Percentiles rank a stretch among this genome's conserved stretches.
Evolutionary conservation across 805 yeast species (phyloP).

Genomic region (Suhomyces emberorum): DNA sequence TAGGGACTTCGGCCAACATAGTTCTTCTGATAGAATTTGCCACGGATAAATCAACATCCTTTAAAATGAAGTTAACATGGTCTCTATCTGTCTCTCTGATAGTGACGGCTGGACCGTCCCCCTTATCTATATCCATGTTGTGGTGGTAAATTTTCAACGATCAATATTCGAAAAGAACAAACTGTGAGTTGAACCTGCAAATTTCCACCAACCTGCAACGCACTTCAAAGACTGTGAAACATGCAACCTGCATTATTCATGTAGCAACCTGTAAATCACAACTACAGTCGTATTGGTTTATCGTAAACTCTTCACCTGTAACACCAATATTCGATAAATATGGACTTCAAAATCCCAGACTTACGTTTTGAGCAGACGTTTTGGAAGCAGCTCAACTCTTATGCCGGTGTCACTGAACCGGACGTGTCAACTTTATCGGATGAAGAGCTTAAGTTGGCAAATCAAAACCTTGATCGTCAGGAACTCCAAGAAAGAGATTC

Average conservation of each 20-base stretch:
- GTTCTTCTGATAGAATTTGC: slow-evolving; percentile 91
- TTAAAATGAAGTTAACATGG: slow-evolving; percentile 83
- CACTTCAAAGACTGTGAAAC: too few relatives aligned
- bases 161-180: background rate
- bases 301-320: too few relatives aligned
- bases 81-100: slow-evolving; percentile 84
- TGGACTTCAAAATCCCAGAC: slow-evolving; percentile 46
- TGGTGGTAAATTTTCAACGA: slow-evolving; percentile 1
- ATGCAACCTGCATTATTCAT: too few relatives aligned
- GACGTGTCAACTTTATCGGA: slow-evolving; percentile 7
- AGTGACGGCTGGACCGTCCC: slow-evolving; percentile 73
- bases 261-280: too few relatives aligned
- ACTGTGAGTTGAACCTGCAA: too few relatives aligned
- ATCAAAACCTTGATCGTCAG: slow-evolving; percentile 8
- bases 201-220: background rate
- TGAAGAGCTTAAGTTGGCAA: slow-evolving; percentile 9
- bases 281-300: too few relatives aligned
- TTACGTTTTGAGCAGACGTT: slow-evolving; percentile 66
- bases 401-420: slow-evolving; percentile 22
- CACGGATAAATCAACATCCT: slow-evolving; percentile 82
- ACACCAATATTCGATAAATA: too few relatives aligned
- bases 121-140: slow-evolving; percentile 28
- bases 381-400: slow-evolving; percentile 27
- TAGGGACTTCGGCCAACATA: slow-evolving; percentile 95
- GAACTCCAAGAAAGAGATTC: slow-evolving; percentile 4